Base-by-base conservation (phyloP, 2,329 filamentous ascomycete genomes). In the Penicillium digitatum region DNA sequence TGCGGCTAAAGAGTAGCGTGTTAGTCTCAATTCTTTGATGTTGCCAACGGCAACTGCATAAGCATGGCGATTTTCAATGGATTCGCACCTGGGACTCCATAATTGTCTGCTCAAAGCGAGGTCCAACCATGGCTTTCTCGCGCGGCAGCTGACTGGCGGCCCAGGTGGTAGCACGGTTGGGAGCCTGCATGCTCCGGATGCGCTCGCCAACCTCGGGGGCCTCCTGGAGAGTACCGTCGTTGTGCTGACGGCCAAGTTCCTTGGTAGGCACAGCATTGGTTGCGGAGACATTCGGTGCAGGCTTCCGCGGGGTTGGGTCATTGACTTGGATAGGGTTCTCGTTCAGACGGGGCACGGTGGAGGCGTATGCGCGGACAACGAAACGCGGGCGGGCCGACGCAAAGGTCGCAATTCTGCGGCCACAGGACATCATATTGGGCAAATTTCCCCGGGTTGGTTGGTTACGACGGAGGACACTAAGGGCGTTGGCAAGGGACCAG, bases 41-140 rank as follows among this genome's bases (percentile, higher is more conserved):
- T 22, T 34, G 29, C 35, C 24, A 38, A 34, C 16, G 37, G 14
- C 45, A 38, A 57, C 54, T 40, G 45, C 27, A n/a, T 39, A 24
- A 14, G 1, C n/a, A 52, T 16, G 54, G 18, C 8, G 26, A 38
- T 20, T 26, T 31, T 44, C 14, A 20, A 37, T 37, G 14, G 27
- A 46, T 42, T 70, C 84, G 64, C 80, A 96, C 93, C 89, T 99
- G 94, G 64, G 87, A 78, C 66, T 87, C 85, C 78, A 97, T 93
- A 69, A 95, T 90, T 32, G 90, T 97, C 84, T 97, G 93, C 81
- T 99, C 94, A 70, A 99, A 99, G 66, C 93, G 82, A 62, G 94
- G 94, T 39, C 94, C 94, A 39, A 86, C 85, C 93, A 99, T 99
- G 50, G 91, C 94, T 74, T 85, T 76, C 51, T 84, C 82, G 67